These are phyloP conservation scores for Fusarium chlamydosporum DNA, from an alignment of 2,329 filamentous ascomycete species.

Conservation along the genomic window DNA sequence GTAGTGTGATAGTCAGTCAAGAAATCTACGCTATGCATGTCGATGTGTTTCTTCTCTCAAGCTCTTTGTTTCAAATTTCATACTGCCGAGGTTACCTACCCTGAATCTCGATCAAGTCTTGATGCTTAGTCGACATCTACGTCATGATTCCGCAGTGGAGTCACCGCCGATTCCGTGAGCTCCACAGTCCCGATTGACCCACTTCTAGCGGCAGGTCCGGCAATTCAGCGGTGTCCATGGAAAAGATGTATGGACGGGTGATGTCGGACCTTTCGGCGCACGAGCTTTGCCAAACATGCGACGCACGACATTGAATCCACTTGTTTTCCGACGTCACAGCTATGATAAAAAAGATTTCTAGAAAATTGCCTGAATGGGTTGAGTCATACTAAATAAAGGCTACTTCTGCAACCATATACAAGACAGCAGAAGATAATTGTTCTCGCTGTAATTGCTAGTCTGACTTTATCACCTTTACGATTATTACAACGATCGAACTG, in stretches of 20 bases:
- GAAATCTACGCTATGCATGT: too few species aligned
- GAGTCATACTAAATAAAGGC: not conserved
- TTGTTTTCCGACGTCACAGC: slow-evolving; percentile 4
- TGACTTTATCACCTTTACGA: too few species aligned
- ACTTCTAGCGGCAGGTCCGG: not conserved
- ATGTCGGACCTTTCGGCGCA: not conserved
- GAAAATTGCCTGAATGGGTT: not conserved
- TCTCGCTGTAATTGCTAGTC: not conserved
- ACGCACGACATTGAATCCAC: slow-evolving; percentile 1
- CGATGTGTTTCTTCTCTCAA: too few species aligned
- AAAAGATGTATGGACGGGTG: too few species aligned
- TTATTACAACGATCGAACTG: too few species aligned
- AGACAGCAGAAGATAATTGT: not conserved
- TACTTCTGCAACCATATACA: not conserved
- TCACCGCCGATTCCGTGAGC: not conserved
- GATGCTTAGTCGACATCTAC: not conserved
- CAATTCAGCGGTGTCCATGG: not conserved
- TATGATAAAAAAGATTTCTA: slow-evolving; percentile 12
- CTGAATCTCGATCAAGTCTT: not conserved
- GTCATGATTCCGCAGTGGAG: slow-evolving; percentile 7
- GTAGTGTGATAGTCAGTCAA: too few species aligned
- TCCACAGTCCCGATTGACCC: not conserved
- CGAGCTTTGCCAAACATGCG: not conserved
- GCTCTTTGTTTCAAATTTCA: too few species aligned
- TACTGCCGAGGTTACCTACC: not conserved